A percentile compares a stretch with the other conserved stretches of the same genome.
Evolutionary conservation across 768 basidiomycete species (phyloP).

Genomic region (Kwoniella mangroviensis): DNA sequence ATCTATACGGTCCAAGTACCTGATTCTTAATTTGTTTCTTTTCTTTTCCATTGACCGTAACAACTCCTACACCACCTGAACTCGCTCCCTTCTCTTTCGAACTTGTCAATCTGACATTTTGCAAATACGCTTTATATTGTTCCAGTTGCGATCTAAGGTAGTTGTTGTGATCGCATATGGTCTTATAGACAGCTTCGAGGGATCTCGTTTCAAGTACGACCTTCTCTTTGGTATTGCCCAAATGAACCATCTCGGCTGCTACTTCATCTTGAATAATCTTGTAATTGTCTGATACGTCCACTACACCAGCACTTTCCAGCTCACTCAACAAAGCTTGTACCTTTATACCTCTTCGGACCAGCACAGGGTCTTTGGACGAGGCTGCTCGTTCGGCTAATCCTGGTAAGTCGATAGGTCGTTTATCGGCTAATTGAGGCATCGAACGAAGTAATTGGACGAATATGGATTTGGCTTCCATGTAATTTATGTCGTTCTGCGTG

Average conservation of each 20-base stretch:
- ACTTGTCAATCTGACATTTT: conserved; percentile 91
- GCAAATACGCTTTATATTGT: conserved; percentile 98
- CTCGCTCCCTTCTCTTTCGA: conserved; percentile 78
- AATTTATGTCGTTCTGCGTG: conserved; percentile 96
- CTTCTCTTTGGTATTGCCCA: conserved; percentile 96
- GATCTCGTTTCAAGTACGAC: conserved; percentile 88
- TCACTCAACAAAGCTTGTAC: conserved; percentile 99
- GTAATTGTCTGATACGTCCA: conserved; percentile 80
- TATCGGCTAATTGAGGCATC: conserved; percentile 79
- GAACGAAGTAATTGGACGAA: conserved; percentile 97
- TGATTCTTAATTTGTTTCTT: conserved; percentile 85
- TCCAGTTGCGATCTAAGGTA: conserved; percentile 94
- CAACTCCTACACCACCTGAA: conserved; percentile 83
- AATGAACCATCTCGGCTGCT: conserved; percentile 87
- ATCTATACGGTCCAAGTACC: conserved; percentile 92
- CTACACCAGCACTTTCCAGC: conserved; percentile 84
- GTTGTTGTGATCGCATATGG: conserved; percentile 98
- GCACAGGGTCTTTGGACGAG: conserved; percentile 92
- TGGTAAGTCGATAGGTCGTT: conserved; percentile 84
- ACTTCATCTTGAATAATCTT: conserved; percentile 98
- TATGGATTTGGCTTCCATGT: conserved; percentile 99
- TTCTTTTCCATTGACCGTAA: conserved; percentile 95
- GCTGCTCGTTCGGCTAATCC: conserved; percentile 92
- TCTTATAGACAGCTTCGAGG: conserved; percentile 97
- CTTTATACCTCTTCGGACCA: conserved; percentile 97